Conservation (phyloP, 2,329 filamentous ascomycete genomes). For the Penicillium fuscoglaucum region DNA sequence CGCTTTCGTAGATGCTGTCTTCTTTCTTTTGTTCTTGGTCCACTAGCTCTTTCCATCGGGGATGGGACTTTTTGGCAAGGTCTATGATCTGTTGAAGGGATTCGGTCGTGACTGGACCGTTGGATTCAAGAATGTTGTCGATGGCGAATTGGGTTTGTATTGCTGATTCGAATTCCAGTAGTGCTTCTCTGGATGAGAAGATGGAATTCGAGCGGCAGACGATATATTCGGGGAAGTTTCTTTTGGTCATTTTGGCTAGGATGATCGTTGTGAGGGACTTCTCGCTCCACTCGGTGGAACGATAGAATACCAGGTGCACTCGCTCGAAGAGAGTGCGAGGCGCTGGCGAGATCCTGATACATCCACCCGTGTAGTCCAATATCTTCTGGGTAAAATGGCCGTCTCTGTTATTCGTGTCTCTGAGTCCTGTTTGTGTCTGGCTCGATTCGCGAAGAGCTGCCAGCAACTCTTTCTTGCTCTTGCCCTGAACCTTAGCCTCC, state of each 20-base stretch:
- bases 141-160: slow-evolving; percentile 78
- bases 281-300: slow-evolving; percentile 95
- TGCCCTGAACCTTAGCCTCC: slow-evolving; percentile 81
- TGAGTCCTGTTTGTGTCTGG: slow-evolving; percentile 72
- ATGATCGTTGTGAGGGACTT: slow-evolving; percentile 96
- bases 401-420: slow-evolving; percentile 69
- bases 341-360: slow-evolving; percentile 73
- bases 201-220: slow-evolving; percentile 89
- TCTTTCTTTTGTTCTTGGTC: slow-evolving; percentile 76
- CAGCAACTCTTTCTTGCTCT: slow-evolving; percentile 80
- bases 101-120: slow-evolving; percentile 65
- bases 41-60: slow-evolving; percentile 75
- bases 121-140: slow-evolving; percentile 79
- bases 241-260: slow-evolving; percentile 80
- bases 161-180: slow-evolving; percentile 88
- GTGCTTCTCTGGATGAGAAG: slow-evolving; percentile 70
- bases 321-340: slow-evolving; percentile 84
- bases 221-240: slow-evolving; percentile 87
- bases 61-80: slow-evolving; percentile 72
- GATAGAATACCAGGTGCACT: slow-evolving; percentile 93
- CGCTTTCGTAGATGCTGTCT: slow-evolving; percentile 71
- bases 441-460: slow-evolving; percentile 72
- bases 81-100: slow-evolving; percentile 68
- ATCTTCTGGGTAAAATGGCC: slow-evolving; percentile 77
- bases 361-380: slow-evolving; percentile 73